Evolutionary conservation across 2,329 filamentous ascomycete genomes (phyloP), one percentile per base, ranked within the genome.

Genomic region (Aspergillus alliaceus): DNA sequence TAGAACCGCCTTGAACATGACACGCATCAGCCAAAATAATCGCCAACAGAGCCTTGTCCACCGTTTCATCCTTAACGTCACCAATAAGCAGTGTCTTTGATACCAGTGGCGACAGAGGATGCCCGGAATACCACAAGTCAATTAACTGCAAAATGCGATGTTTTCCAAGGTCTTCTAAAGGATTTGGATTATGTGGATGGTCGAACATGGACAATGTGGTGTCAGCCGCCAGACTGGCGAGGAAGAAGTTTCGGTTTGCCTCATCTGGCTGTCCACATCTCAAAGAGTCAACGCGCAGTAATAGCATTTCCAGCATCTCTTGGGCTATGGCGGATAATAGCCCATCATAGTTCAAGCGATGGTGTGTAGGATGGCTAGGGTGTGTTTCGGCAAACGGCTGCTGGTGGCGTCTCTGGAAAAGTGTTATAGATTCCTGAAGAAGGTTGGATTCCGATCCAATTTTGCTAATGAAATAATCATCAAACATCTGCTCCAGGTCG

Each of bases 81-180:
- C 72, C 67, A 15, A 77, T 67, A 8, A 78, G 67, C 8, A 78
- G 61, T 1, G 75, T 77, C 61, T 78, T 78, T 52, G 75, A 78
- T 15, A 78, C 64, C 15, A 77, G 64, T 52, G 73, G 72, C 8
- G 75, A 75, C 6, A 78, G 61, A 25, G 76, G 76, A 44, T 78
- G 76, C 12, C 68, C 59, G 0, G 72, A 75, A 55, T 74, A 78
- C 76, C 76, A 78, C 24, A 78, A 69, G 50, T 78, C 76, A 42
- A 78, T 72, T 24, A 78, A 44, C 51, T 68, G 65, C 11, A 61
- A 37, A 12, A 58, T 59, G 32, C 54, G 64, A 51, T 66, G 62
- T 37, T 56, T 52, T 24, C 64, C 62, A 12, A 62, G 57, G 18
- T 50, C 52, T 12, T 51, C n/a, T 22, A 63, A 32, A 18, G 62